Base-by-base conservation (phyloP, 2,329 filamentous ascomycete species). In the Fusarium sp. region DNA sequence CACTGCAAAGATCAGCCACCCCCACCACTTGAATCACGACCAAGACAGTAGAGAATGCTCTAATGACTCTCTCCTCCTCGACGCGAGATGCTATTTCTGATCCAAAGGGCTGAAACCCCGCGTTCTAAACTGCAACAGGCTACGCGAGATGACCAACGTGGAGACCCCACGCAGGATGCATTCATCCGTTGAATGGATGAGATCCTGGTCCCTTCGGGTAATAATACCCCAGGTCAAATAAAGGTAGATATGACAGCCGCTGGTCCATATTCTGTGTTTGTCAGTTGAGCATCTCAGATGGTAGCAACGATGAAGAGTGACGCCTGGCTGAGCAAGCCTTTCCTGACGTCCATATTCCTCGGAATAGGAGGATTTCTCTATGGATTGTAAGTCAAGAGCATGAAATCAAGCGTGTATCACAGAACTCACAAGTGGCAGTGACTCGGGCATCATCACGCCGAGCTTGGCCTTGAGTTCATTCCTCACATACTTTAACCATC, bases 371-470 rank as follows among this genome's bases (percentile, higher is more conserved):
- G 75, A 0, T 78, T 77, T 49, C 73, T 78, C 27, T 77, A 78
- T 49, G 76, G 76, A 53, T 78, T 70, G 74, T 76, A 25, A 65
- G 73, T 61, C 7, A 10, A 3, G 0, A 4, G 10, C 4, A 9
- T 21, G 7, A 6, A 1, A 13, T 4, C 4, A 2, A 2, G n/a
- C 13, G 6, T 10, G 6, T 0, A 3, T 1, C 21, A 21, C 8
- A 32, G 29, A 46, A n/a, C 15, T 42, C 2, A 33, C 3, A 2
- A 0, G 1, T 17, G 2, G 36, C 42, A 78, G 76, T 49, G 76
- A 78, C 55, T 78, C 76, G 6, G 76, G 76, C 4, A 78, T 78
- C 46, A 78, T 78, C 42, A 78, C 76, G 0, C 76, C 76, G 1
- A 78, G 74, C 47, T 57, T 78, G 3, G 76, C 76, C 1, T 57